Conservation (phyloP, 352 stramenopile species). For the Globisporangium recalcitrans region DNA sequence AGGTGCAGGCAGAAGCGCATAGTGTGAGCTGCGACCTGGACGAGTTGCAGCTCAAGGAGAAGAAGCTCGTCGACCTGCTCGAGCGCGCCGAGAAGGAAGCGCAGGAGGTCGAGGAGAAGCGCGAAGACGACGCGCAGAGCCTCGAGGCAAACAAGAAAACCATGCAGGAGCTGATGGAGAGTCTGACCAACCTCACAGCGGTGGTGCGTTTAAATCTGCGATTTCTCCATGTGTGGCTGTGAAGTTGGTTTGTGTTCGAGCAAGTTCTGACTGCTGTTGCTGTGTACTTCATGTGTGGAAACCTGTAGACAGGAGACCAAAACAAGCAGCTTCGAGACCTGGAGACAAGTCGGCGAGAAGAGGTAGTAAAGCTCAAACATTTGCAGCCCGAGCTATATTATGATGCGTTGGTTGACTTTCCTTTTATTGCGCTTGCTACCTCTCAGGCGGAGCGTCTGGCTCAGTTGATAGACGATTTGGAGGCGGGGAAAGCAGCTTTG, state of each 20-base stretch:
- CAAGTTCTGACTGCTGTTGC: not conserved
- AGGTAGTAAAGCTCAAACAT: conserved; percentile 23
- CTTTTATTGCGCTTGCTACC: too few species aligned
- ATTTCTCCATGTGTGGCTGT: not conserved
- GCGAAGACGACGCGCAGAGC: conserved; percentile 18
- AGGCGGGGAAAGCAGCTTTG: conserved; percentile 35
- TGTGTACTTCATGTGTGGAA: not conserved
- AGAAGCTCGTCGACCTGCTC: conserved; percentile 26
- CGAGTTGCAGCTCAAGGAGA: conserved; percentile 25
- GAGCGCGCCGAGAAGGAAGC: conserved; percentile 17
- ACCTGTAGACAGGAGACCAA: conserved; percentile 48
- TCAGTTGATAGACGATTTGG: conserved; percentile 28
- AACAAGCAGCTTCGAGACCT: conserved; percentile 63
- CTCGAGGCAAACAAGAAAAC: conserved; percentile 49
- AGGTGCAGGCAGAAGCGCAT: conserved; percentile 25
- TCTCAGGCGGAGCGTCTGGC: conserved; percentile 30
- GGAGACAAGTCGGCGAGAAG: conserved; percentile 32
- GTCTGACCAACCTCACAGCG: conserved; percentile 53
- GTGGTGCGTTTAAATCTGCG: conserved; percentile 27
- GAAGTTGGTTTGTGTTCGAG: conserved; percentile 6
- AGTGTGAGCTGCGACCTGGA: conserved; percentile 5
- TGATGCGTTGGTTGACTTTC: too few species aligned
- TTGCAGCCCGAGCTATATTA: too few species aligned
- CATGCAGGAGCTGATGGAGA: conserved; percentile 63
- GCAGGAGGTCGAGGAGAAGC: conserved; percentile 27